These are phyloP conservation scores for Fremontodendron californicum DNA, from an alignment of 345 rosid species.

Conservation along the genomic window DNA sequence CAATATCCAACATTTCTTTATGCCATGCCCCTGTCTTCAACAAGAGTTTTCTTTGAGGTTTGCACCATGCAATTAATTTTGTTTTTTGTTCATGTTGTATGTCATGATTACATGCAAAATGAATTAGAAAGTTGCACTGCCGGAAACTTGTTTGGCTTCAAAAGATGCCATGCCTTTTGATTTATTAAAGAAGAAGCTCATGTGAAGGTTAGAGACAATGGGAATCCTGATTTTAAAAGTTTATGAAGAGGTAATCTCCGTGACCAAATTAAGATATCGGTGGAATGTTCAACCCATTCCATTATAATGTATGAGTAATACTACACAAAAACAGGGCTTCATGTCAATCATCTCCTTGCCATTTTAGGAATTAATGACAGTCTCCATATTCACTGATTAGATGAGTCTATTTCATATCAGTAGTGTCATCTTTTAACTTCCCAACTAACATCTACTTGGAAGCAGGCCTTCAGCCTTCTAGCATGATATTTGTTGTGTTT, in stretches of 20 bases:
- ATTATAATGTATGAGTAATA: neutral
- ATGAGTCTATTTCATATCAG: neutral
- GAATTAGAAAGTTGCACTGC: conserved; percentile 25
- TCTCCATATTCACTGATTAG: neutral
- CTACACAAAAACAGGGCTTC: neutral
- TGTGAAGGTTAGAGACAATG: conserved; percentile 69
- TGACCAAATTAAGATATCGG: neutral
- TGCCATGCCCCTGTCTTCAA: conserved; percentile 81
- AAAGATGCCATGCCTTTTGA: conserved; percentile 89
- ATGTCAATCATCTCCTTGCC: neutral
- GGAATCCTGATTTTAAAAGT: conserved; percentile 64
- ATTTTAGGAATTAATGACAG: neutral
- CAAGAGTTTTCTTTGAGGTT: conserved; percentile 91
- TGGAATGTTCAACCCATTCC: neutral
- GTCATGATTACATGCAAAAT: conserved; percentile 13
- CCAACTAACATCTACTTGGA: neutral
- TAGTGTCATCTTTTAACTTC: neutral
- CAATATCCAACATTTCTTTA: conserved; percentile 87
- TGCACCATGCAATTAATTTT: conserved; percentile 12
- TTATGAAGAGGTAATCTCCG: conserved; percentile 72
- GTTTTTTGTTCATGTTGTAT: neutral
- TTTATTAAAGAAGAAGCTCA: conserved; percentile 67
- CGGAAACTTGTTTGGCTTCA: conserved; percentile 98
- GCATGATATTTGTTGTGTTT: neutral
- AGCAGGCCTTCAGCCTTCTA: neutral